Evolutionary conservation across 164 flowering plant genomes (phyloP), one percentile per base, ranked within the genome.

Genomic region (Tetracentron sinense): DNA sequence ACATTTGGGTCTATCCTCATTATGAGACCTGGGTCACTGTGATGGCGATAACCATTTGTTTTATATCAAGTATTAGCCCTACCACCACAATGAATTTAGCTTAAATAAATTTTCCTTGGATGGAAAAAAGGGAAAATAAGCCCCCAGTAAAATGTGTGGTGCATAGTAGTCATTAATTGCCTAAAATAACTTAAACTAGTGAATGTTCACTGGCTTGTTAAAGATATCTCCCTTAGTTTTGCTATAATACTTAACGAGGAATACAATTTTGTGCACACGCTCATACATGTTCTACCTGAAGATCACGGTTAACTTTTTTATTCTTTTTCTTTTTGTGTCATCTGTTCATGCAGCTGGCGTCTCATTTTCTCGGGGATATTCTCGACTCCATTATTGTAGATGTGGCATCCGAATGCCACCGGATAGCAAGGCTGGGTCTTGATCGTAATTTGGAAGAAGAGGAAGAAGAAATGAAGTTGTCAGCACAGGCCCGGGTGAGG

Each of bases 371-470:
- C 28, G 73, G 28, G 33, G 95, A 88, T 61, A 86, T 94, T 54
- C 83, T 94, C 26, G 96, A 91, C 66, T 89, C 93, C 16, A 72
- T 89, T 7, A 85, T 91, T 48, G 84, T 80, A 61, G 99, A 94
- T 79, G 89, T 94, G 76, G 96, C 99, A 71, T 94, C 99, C 8
- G 99, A 94, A 70, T 87, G 85, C 68, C 99, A 94, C 63, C 92
- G 96, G 31, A 81, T 91, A 65, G 95, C 96, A 51, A 83, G 84
- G 77, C 59, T 94, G 62, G 97, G 97, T 3, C 97, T 94, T 74
- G 99, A 94, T 67, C 85, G 83, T 52, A 83, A 89, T 67, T 71
- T 76, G 72, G 76, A 72, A 35, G 75, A 72, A 28, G 79, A 76
- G 52, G 97, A 94, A 71, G 97, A 93, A 74, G 97, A 94, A 73